These are phyloP conservation scores for Acidomyces sp. DNA, from an alignment of 495 filamentous ascomycete genomes.

Conservation along the genomic window DNA sequence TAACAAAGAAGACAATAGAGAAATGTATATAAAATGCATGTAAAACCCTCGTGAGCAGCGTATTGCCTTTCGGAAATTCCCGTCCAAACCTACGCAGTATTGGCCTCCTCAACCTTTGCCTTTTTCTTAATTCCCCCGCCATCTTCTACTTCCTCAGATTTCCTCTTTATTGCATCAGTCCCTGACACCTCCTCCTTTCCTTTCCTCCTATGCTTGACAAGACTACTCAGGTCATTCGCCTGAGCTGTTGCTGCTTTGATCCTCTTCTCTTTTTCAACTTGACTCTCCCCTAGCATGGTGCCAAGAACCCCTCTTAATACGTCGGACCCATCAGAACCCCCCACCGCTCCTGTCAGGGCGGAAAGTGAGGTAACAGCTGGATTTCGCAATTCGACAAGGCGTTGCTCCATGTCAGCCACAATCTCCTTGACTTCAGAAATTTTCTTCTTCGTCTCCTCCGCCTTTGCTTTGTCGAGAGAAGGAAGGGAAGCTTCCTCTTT, in stretches of 20 bases:
- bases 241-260: conserved; percentile 65
- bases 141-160: no score
- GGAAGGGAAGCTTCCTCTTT: conserved; percentile 56
- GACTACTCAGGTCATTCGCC: conserved; percentile 71
- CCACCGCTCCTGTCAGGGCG: conserved; percentile 35
- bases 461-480: conserved; percentile 32
- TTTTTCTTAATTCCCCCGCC: conserved; percentile 11
- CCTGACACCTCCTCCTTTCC: conserved; percentile 1
- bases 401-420: conserved; percentile 72
- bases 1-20: no score
- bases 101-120: conserved; percentile 25
- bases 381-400: conserved; percentile 65
- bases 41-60: no score
- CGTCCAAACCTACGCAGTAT: conserved; percentile 4
- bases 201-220: conserved; percentile 67
- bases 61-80: no score
- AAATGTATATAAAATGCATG: no score
- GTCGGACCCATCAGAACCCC: conserved; percentile 34
- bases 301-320: conserved; percentile 57
- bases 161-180: no score
- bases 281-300: conserved; percentile 54
- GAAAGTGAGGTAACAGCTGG: conserved; percentile 43
- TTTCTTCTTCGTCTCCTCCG: conserved; percentile 43
- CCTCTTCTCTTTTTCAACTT: conserved; percentile 46
- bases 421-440: conserved; percentile 80